Base-by-base conservation (phyloP, 169 alveolate species). In the Eimeria necatrix region DNA sequence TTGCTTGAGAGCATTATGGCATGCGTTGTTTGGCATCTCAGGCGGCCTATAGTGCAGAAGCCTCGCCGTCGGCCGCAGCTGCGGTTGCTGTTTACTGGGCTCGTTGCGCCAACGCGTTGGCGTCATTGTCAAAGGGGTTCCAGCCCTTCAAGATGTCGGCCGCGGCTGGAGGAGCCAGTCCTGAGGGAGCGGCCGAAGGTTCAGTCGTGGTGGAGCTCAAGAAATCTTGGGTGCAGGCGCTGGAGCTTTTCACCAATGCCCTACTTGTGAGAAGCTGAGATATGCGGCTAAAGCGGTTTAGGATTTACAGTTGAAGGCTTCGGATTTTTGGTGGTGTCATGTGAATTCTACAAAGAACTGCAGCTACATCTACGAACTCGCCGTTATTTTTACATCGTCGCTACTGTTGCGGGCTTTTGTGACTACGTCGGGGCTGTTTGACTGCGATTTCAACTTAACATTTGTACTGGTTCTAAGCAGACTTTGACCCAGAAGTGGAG, bases 21-120 rank as follows among this genome's bases (percentile, higher is more conserved):
- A 4, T 80, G 4, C 59, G n/a, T 80, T 80, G 60, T 8, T 80
- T 80, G 88, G 61, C 68, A 48, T 60, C 3, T 52, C 49, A 60
- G 16, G 70, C 88, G 49, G 88, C 71, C 88, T 80, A 18, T 10
- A 56, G 20, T 56, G 68, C 22, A 16, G 78, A n/a, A 10, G n/a
- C 78, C n/a, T 68, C 78, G n/a, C 9, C 32, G 78, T 12, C 32
- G n/a, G 48, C 91, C 16, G 91, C 91, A 12, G 20, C 91, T 20
- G 59, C 53, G 10, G 41, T 56, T 20, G 73, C 76, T 8, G 76
- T 83, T 22, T 83, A 83, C 18, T 83, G 91, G 46, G 24, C 91
- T n/a, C 91, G 91, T 68, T 83, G 91, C 53, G 76, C 76, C 51
- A 83, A 56, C 48, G 91, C 91, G 51, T n/a, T 83, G 91, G 91